These are phyloP conservation scores for Naganishia albida DNA, from an alignment of 1,284 basidiomycete species.

Conservation along the genomic window DNA sequence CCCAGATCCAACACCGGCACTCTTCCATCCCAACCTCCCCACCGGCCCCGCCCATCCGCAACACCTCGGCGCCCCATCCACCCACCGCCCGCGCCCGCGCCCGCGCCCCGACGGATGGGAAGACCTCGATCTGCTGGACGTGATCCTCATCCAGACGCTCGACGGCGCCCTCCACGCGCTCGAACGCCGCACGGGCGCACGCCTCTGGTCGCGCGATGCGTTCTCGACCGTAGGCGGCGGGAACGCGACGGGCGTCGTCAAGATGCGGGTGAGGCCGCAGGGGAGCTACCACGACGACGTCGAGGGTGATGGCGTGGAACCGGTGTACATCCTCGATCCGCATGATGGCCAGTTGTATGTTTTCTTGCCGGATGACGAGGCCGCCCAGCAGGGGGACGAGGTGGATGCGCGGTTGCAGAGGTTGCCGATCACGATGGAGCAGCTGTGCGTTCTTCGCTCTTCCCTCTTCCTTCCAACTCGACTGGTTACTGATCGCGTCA, in stretches of 20 bases:
- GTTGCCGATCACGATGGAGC: constrained; percentile 51
- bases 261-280: constrained; percentile 38
- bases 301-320: constrained; percentile 33
- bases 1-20: constrained; percentile 27
- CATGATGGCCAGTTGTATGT: constrained; percentile 51
- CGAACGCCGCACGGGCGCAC: constrained; percentile 45
- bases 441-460: constrained; percentile 45
- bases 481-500: not conserved
- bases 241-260: constrained; percentile 38
- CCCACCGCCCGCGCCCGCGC: not conserved
- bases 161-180: constrained; percentile 53
- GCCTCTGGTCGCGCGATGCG: constrained; percentile 36
- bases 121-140: constrained; percentile 51
- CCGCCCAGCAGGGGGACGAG: constrained; percentile 34
- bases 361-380: constrained; percentile 32
- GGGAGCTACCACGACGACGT: constrained; percentile 23
- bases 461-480: not conserved
- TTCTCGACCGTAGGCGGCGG: constrained; percentile 32
- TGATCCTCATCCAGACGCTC: constrained; percentile 51
- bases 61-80: not conserved
- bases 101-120: constrained; percentile 27
- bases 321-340: constrained; percentile 53
- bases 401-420: constrained; percentile 43
- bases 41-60: constrained; percentile 5
- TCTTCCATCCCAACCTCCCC: constrained; percentile 27